Evolutionary conservation across 345 rosid species (phyloP).

Genomic region (Pseudoturritis turrita): DNA sequence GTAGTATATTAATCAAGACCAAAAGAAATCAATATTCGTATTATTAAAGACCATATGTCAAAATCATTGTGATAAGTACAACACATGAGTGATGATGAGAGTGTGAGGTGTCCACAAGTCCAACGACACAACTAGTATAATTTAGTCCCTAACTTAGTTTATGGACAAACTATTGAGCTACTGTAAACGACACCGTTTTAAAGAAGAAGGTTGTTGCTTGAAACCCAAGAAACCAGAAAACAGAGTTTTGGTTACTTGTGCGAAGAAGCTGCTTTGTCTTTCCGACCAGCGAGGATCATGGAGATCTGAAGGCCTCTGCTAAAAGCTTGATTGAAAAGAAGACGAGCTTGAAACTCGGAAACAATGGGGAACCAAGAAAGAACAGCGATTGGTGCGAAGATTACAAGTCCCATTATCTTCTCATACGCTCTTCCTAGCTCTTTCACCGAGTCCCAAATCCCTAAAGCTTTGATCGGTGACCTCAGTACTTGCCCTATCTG

Average conservation of each 20-base stretch:
- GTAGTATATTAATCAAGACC: neutral
- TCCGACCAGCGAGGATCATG: slow-evolving; percentile 72
- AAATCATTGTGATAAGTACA: slow-evolving; percentile 25
- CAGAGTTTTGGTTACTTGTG: slow-evolving; percentile 11
- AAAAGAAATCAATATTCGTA: slow-evolving; percentile 5
- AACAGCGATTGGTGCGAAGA: slow-evolving; percentile 65
- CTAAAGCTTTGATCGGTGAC: slow-evolving; percentile 41
- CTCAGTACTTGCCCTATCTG: slow-evolving; percentile 74
- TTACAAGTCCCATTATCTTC: slow-evolving; percentile 62
- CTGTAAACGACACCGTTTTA: neutral
- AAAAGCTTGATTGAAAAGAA: slow-evolving; percentile 92
- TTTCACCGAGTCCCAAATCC: slow-evolving; percentile 74
- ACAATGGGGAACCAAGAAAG: slow-evolving; percentile 87
- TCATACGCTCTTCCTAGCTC: slow-evolving; percentile 88
- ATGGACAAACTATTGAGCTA: slow-evolving; percentile 18
- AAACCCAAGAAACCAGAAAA: neutral
- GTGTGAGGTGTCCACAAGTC: slow-evolving; percentile 17
- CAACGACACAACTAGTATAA: neutral
- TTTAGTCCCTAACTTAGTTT: neutral
- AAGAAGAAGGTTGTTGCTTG: neutral
- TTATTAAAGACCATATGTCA: slow-evolving; percentile 23
- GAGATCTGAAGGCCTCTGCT: slow-evolving; percentile 94
- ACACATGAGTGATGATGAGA: slow-evolving; percentile 20
- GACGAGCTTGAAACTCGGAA: slow-evolving; percentile 75
- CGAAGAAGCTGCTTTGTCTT: slow-evolving; percentile 39